Evolutionary conservation across 805 yeast genomes (phyloP).

Genomic region (Ogataea henricii): DNA sequence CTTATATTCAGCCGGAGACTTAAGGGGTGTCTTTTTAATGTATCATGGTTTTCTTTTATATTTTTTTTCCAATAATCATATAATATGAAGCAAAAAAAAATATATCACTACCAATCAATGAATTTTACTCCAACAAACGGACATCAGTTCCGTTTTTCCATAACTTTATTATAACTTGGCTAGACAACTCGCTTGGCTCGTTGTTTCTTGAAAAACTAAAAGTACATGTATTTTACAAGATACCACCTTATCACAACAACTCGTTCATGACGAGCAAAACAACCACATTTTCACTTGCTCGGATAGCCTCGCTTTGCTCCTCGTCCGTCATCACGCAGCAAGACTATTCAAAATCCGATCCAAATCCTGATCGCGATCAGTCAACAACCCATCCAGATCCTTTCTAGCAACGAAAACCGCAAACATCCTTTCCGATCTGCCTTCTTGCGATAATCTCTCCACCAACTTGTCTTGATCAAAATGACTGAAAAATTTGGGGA

Average conservation of each 20-base stretch:
- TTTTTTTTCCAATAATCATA: constrained; percentile 18
- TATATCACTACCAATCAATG: constrained; percentile 8
- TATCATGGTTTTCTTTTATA: constrained; percentile 17
- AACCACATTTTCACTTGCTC: no score
- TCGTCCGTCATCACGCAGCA: constrained; percentile 11
- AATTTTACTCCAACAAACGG: constrained; percentile 9
- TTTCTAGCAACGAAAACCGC: constrained; percentile 32
- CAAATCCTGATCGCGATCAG: constrained; percentile 11
- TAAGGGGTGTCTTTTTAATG: constrained; percentile 17
- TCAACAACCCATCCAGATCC: constrained; percentile 19
- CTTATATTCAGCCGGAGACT: constrained; percentile 7
- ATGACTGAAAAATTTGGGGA: constrained; percentile 23
- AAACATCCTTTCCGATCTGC: constrained; percentile 25
- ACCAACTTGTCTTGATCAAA: constrained; percentile 23
- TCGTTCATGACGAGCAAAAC: no score
- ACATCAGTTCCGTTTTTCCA: no score
- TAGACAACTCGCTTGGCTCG: neutral
- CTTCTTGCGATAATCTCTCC: constrained; percentile 12
- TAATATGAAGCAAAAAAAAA: constrained; percentile 20
- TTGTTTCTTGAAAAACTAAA: no score
- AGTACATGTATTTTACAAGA: constrained; percentile 13
- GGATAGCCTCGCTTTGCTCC: no score
- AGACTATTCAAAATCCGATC: constrained; percentile 21
- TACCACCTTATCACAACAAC: no score
- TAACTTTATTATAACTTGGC: neutral